Evolutionary conservation across 2,329 filamentous ascomycete genomes (phyloP).

Genomic region (Aspergillus oerlinghausenensis): DNA sequence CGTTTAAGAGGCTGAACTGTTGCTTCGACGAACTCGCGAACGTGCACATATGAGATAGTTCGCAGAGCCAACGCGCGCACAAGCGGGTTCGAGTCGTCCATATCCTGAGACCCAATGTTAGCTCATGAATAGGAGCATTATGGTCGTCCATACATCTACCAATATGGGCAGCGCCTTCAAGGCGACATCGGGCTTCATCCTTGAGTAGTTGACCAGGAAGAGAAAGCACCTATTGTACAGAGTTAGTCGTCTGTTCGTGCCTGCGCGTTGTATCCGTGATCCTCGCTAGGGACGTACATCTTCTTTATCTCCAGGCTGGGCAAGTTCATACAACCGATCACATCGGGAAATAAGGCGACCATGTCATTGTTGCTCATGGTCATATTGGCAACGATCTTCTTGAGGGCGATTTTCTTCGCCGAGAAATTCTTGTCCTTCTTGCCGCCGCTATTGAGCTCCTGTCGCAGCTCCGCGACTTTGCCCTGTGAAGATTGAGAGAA

Average conservation of each 20-base stretch:
- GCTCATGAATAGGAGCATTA: background rate
- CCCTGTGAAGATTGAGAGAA: slow-evolving; percentile 61
- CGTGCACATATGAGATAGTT: slow-evolving; percentile 96
- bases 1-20: slow-evolving; percentile 79
- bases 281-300: slow-evolving; percentile 59
- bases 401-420: slow-evolving; percentile 93
- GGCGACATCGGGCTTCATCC: slow-evolving; percentile 89
- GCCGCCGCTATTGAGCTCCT: slow-evolving; percentile 85
- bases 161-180: slow-evolving; percentile 87
- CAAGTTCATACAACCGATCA: slow-evolving; percentile 93
- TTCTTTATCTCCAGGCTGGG: slow-evolving; percentile 98
- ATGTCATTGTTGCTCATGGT: slow-evolving; percentile 99
- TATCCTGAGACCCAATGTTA: slow-evolving; percentile 57
- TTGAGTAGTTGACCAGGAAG: slow-evolving; percentile 93
- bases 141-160: slow-evolving; percentile 57
- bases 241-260: background rate
- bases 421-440: slow-evolving; percentile 98
- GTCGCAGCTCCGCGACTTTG: slow-evolving; percentile 95
- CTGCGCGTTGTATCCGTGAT: background rate
- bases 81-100: slow-evolving; percentile 87
- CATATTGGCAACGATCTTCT: slow-evolving; percentile 99
- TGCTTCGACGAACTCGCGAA: slow-evolving; percentile 89
- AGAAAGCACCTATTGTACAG: slow-evolving; percentile 76
- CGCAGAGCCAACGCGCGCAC: slow-evolving; percentile 87
- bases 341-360: slow-evolving; percentile 92